Evolutionary conservation across 495 filamentous ascomycete genomes (phyloP), one percentile per base, ranked within the genome.

Genomic region (Hypoxylon trugodes): DNA sequence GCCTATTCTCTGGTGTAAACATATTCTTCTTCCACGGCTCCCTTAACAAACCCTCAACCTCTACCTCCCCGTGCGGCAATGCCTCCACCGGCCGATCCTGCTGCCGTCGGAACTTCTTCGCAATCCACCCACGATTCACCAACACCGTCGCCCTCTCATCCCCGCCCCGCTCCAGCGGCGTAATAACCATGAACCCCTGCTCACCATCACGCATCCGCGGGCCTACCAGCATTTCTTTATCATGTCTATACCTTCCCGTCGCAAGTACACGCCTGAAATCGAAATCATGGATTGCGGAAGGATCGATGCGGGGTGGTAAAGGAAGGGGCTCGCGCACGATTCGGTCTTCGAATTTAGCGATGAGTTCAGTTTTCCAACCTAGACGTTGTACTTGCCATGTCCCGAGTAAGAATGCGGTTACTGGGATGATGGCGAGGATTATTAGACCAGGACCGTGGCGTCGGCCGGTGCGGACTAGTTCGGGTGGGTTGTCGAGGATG

Each of bases 361-460:
- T 88, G 12, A 98, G 79, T 33, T 93, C 89, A 6, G 93, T 93
- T 73, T 98, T 98, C 92, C 93, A 94, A 30, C 85, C 83, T 12
- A 98, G 86, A 2, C 95, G 91, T 69, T 96, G 83, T n/a, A 98
- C 88, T 70, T 98, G 95, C 95, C 95, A 98, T 36, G 89, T 90
- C 33, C 95, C 95, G 28, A 98, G 87, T 61, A 79, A 79, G 74
- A 98, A 96, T 45, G 95, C 89, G 4, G 92, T 97, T 37, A 96
- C 79, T 30, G 95, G 95, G 61, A 98, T 98, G 38, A 95, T 73
- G 26, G 92, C 88, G 9, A 97, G 82, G 50, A 96, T 79, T 38
- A 96, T 88, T 9, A 96, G 81, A 0, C 93, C 93, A 0, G 87
- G 87, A 4, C 92, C 91, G 77, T 97, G 93, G 47, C 82, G 85